Evolutionary conservation across 257 asterid genomes (phyloP).

Genomic region (Fraxinus cuspidata): DNA sequence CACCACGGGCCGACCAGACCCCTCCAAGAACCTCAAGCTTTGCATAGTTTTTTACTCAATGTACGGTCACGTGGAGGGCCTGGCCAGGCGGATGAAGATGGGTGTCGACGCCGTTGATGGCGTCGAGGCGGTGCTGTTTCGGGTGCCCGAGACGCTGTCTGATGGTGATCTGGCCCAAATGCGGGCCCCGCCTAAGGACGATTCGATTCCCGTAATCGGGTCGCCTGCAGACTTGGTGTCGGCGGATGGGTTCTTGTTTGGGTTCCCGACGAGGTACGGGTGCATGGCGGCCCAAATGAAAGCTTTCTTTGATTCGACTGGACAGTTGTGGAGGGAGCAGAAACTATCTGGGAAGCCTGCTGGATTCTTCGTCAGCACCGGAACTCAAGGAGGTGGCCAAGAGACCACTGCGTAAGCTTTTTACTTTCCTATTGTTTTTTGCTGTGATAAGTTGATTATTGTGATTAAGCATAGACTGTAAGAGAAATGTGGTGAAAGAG

Average conservation of each 20-base stretch:
- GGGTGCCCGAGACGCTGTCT: conserved; percentile 84
- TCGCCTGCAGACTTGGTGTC: conserved; percentile 54
- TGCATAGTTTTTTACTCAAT: conserved; percentile 83
- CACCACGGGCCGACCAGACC: conserved; percentile 14
- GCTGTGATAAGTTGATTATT: no score
- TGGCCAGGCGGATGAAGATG: conserved; percentile 77
- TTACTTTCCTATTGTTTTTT: neutral
- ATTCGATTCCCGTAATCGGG: conserved; percentile 57
- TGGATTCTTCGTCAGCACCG: conserved; percentile 95
- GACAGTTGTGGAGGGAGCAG: conserved; percentile 84
- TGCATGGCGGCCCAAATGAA: conserved; percentile 98
- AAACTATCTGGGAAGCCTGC: conserved; percentile 94
- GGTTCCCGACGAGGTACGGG: conserved; percentile 93
- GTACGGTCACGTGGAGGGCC: conserved; percentile 95
- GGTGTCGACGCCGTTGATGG: conserved; percentile 78
- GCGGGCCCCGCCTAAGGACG: conserved; percentile 81
- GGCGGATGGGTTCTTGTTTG: conserved; percentile 89
- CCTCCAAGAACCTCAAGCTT: conserved; percentile 43
- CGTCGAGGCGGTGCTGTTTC: conserved; percentile 66
- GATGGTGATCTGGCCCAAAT: conserved; percentile 60
- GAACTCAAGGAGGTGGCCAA: conserved; percentile 99
- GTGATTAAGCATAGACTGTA: no score
- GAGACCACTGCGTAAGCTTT: conserved; percentile 95
- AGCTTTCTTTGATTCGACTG: conserved; percentile 91
- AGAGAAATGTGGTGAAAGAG: no score